Evolutionary conservation across 441 rosid species (phyloP).

Genomic region (Arabidopsis hybrid): DNA sequence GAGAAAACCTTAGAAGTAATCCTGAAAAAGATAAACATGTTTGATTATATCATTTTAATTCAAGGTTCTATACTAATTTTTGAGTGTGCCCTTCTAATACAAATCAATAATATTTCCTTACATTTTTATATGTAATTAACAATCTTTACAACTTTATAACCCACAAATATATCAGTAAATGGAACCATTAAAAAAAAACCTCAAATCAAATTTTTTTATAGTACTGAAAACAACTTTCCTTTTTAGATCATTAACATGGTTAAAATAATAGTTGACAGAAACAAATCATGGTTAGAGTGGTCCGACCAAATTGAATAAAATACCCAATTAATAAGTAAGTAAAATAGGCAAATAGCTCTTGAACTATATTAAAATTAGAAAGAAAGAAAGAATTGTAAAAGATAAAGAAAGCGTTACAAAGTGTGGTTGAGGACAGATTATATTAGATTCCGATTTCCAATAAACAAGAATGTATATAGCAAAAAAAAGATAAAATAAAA

Average conservation of each 20-base stretch:
- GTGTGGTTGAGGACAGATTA: constrained; percentile 46
- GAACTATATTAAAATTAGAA: constrained; percentile 7
- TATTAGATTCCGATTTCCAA: constrained; percentile 44
- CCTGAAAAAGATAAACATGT: background rate
- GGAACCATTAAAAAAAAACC: background rate
- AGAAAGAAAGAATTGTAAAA: constrained; percentile 17
- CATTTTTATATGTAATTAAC: too few relatives aligned
- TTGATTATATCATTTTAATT: background rate
- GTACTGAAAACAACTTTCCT: background rate
- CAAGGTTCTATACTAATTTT: background rate
- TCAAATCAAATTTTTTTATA: background rate
- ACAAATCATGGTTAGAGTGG: background rate
- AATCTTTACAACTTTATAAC: too few relatives aligned
- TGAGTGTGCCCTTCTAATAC: background rate
- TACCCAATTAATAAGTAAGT: constrained; percentile 1
- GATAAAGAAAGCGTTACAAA: constrained; percentile 48
- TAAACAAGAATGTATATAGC: constrained; percentile 33
- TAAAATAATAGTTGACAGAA: background rate
- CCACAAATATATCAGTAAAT: background rate
- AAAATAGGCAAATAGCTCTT: background rate
- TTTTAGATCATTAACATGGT: background rate
- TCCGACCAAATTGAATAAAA: constrained; percentile 1
- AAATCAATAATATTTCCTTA: background rate
- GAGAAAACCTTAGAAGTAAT: background rate
- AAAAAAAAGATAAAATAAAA: background rate